Conservation (phyloP, 208 protist species). For the Angomonas deanei region DNA sequence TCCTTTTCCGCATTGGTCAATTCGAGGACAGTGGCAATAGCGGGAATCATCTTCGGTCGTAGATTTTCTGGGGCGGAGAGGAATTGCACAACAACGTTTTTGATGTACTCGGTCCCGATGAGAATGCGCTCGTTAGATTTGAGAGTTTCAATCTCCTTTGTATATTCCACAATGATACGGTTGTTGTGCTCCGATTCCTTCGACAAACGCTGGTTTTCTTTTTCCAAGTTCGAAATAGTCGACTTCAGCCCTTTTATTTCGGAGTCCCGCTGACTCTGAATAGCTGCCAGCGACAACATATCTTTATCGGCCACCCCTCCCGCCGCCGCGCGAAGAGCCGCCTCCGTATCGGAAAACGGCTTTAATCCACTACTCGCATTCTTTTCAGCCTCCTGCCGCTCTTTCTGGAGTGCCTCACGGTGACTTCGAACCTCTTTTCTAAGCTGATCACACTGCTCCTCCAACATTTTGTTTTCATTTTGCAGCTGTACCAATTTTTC, state of each 20-base stretch:
- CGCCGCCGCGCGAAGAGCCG: conserved; percentile 16
- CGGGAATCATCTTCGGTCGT: conserved; percentile 80
- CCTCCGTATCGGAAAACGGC: conserved; percentile 14
- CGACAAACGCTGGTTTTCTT: conserved; percentile 50
- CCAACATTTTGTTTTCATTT: conserved; percentile 45
- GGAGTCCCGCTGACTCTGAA: conserved; percentile 30
- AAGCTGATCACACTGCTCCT: conserved; percentile 75
- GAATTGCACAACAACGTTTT: conserved; percentile 77
- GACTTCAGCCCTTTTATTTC: conserved; percentile 16
- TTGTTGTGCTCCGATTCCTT: conserved; percentile 61
- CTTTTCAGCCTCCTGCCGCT: conserved; percentile 2
- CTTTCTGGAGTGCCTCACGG: conserved; percentile 55
- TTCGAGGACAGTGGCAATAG: conserved; percentile 80
- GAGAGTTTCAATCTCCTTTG: conserved; percentile 49
- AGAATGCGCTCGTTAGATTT: conserved; percentile 65
- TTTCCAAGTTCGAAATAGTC: conserved; percentile 22
- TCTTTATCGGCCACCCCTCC: conserved; percentile 50
- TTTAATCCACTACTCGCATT: neutral
- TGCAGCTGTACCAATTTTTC: conserved; percentile 6
- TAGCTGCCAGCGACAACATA: conserved; percentile 30
- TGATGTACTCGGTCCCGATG: conserved; percentile 67
- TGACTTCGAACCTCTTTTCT: conserved; percentile 72
- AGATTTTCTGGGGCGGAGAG: conserved; percentile 57
- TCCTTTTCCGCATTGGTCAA: conserved; percentile 75
- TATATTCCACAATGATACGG: conserved; percentile 50